These are phyloP conservation scores for Fusarium sp. DNA, from an alignment of 2,329 filamentous ascomycete species.

Conservation along the genomic window DNA sequence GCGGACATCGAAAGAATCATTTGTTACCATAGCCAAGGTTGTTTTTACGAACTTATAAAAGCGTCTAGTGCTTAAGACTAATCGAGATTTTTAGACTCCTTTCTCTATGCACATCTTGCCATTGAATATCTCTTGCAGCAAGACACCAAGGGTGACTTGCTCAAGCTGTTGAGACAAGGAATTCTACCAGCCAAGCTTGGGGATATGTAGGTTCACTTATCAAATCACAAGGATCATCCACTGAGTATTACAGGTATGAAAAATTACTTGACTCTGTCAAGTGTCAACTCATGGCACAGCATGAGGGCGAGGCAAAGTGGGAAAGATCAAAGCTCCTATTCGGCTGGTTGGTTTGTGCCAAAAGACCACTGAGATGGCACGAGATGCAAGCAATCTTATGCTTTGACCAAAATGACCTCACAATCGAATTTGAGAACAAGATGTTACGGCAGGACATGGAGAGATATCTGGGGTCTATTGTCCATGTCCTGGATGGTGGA, in stretches of 20 bases:
- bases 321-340: slow-evolving; percentile 3
- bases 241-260: neutral
- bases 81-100: accelerated
- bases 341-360: slow-evolving; percentile 17
- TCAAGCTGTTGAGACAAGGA: accelerated
- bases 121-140: neutral
- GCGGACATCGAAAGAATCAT: neutral
- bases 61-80: accelerated
- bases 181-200: neutral
- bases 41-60: accelerated
- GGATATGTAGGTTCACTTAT: neutral
- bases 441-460: slow-evolving; percentile 14
- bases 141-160: neutral
- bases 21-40: slow-evolving; percentile 8
- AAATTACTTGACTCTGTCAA: neutral
- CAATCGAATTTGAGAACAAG: neutral
- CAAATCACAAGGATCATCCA: accelerated
- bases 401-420: neutral
- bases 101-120: slow-evolving; percentile 8
- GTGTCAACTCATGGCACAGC: accelerated
- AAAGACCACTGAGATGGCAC: slow-evolving; percentile 3
- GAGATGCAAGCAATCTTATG: slow-evolving; percentile 16
- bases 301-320: neutral
- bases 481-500: neutral
- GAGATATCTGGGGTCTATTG: slow-evolving; percentile 9